Evolutionary conservation across 2,329 filamentous ascomycete species (phyloP), one percentile per base, ranked within the genome.

Genomic region (Fusarium sarcochroum): DNA sequence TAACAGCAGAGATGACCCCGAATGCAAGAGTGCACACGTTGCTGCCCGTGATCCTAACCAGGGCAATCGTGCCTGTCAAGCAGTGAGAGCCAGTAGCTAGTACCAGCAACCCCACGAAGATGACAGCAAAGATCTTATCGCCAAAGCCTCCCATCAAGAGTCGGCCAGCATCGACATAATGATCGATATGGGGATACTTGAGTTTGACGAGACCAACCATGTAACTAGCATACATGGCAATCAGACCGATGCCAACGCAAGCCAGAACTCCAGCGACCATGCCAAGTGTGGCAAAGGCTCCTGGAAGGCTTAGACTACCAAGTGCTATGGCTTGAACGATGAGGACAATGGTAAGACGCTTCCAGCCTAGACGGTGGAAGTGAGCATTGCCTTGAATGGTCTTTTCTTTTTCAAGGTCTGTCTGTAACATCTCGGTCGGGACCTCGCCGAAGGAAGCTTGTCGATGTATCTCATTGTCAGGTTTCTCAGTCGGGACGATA

Each of bases 61-160:
- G 86, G 64, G 90, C 90, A 70, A 92, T 90, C n/a, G 85, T 86
- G 61, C 91, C 91, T 0, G 89, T 91, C 58, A 93, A 80, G 52
- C 91, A 82, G 77, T 93, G 91, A n/a, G 89, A 91, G 23, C 86
- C 89, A 79, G 90, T 89, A 71, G 91, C 85, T 78, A 93, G 91
- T 53, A 90, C 79, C 32, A 93, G 80, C 77, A 92, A 86, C 15
- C 92, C 77, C 11, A 85, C 80, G 69, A 90, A 89, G 58, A 86
- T 88, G 63, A 81, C 77, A 18, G 88, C 89, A 38, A 91, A 80
- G 21, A 93, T 14, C 9, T 46, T 27, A 21, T 88, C 85, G 0
- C 88, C 89, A 37, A 86, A 80, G 15, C 78, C 80, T 7, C 91
- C 91, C 58, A 83, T 82, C 44, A 93, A 80, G 42, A 92, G 80